A percentile compares a stretch with the other conserved stretches of the same genome.
phyloP scores from a whole-genome alignment of 371 early-diverging fungal species.

The Circinella minor region DNA sequence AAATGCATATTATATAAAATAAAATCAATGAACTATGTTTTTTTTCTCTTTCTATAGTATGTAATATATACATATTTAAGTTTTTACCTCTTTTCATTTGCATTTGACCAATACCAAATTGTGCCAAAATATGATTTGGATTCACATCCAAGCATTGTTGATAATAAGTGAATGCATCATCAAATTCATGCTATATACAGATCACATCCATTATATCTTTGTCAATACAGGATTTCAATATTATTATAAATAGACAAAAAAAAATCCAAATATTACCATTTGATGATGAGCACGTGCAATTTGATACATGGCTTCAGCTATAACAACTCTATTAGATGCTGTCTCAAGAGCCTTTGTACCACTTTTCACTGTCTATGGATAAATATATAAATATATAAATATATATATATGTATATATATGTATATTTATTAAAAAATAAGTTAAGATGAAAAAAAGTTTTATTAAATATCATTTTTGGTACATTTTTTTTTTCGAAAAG shows the following conservation, averaged over 20 bases:
- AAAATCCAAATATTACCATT: conserved; percentile 24
- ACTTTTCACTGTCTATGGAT: conserved; percentile 39
- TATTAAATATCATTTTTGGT: too few species aligned
- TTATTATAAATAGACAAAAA: background rate
- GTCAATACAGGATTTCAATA: too few species aligned
- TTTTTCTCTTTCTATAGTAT: too few species aligned
- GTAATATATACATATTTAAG: too few species aligned
- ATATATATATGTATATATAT: too few species aligned
- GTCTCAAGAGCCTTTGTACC: conserved; percentile 49
- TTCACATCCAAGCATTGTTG: conserved; percentile 70
- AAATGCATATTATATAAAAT: background rate
- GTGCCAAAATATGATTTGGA: conserved; percentile 70
- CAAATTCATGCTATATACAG: conserved; percentile 52
- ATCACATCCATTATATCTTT: too few species aligned
- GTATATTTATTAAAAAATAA: too few species aligned
- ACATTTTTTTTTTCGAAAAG: too few species aligned
- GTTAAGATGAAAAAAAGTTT: too few species aligned
- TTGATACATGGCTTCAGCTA: conserved; percentile 69
- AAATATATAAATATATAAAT: too few species aligned
- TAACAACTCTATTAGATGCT: conserved; percentile 56
- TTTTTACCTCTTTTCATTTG: conserved; percentile 47
- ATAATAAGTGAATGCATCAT: conserved; percentile 76
- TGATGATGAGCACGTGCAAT: conserved; percentile 64
- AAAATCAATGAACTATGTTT: too few species aligned
- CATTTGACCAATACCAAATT: conserved; percentile 83